These are phyloP conservation scores for Tolypocladium album DNA, from an alignment of 2,329 filamentous ascomycete genomes.

Conservation along the genomic window DNA sequence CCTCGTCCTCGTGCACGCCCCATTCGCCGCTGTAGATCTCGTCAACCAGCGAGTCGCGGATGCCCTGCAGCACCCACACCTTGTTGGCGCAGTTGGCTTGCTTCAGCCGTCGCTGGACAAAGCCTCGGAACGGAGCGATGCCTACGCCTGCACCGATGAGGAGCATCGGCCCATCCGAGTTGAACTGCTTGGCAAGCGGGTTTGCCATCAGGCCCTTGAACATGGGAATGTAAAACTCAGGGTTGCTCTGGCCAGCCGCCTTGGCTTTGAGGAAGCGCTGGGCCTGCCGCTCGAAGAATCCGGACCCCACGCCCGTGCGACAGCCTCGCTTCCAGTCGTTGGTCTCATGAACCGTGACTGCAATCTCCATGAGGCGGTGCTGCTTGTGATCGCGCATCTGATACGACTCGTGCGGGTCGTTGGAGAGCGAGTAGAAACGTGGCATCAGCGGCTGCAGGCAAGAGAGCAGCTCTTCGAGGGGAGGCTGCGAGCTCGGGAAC, in stretches of 20 bases:
- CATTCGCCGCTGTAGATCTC: conserved; percentile 96
- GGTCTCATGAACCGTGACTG: conserved; percentile 89
- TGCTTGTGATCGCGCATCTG: conserved; percentile 57
- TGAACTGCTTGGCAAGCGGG: conserved; percentile 83
- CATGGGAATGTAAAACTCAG: conserved; percentile 77
- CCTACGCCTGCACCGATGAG: conserved; percentile 94
- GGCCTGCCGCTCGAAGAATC: conserved; percentile 84
- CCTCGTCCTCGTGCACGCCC: conserved; percentile 81
- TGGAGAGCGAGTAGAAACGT: conserved; percentile 95
- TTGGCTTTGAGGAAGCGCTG: conserved; percentile 59
- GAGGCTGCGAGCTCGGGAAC: conserved; percentile 85
- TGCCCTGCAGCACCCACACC: conserved; percentile 91
- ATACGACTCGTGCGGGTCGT: conserved; percentile 76
- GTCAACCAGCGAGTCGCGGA: conserved; percentile 88
- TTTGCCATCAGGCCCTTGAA: conserved; percentile 98
- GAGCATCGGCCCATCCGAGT: conserved; percentile 91
- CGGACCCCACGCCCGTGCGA: conserved; percentile 81
- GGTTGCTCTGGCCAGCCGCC: conserved; percentile 41
- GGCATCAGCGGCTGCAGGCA: conserved; percentile 86
- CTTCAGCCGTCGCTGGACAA: conserved; percentile 87
- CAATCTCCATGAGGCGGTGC: conserved; percentile 82
- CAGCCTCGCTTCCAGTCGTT: conserved; percentile 62
- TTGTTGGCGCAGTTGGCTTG: conserved; percentile 96
- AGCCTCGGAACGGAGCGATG: conserved; percentile 94
- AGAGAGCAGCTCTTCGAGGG: conserved; percentile 70